Evolutionary conservation across 352 stramenopile species (phyloP), one percentile per base, ranked within the genome.

Genomic region (Elongisporangium anandrum): DNA sequence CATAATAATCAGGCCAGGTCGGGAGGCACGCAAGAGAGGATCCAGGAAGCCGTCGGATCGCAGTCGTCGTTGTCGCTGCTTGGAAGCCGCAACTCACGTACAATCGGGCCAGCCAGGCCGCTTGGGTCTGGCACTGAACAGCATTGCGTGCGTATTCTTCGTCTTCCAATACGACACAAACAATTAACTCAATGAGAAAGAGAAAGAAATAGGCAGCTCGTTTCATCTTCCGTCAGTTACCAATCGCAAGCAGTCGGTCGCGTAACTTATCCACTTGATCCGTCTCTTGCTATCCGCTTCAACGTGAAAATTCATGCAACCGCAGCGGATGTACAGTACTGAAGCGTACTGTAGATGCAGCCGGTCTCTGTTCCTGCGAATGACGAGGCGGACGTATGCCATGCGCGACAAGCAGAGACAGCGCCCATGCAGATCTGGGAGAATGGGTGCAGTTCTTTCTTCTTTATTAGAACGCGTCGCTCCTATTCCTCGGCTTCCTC

Each of bases 401-500:
- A 15, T 41, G 5, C 29, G 48, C 48, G 48, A 23, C 47, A 24
- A 41, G 19, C 54, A 60, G 52, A 54, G 13, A 51, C 19, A 15
- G n/a, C 17, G 22, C 4, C 4, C 50, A 23, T 26, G n/a, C n/a
- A 48, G 7, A 57, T 47, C 29, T 48, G 38, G 10, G 15, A 0
- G 19, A 52, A 52, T 41, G 24, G 21, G 23, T 54, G 26, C 16
- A 17, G 34, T 58, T 61, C 22, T 50, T 50, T 68, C 52, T 66
- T 63, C 51, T 48, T 65, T 66, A 68, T 38, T 81, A 56, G 10
- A 50, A 38, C 54, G 61, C 60, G 60, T 68, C 59, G 21, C 68
- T 71, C 20, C 21, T 53, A 60, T 54, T 78, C 75, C 59, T 85
- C 77, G 9, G 71, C 56, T 15, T 85, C 69, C 26, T 90, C 80